Base-by-base conservation (phyloP, 2,329 filamentous ascomycete genomes). In the Colletotrichum eremochloae region DNA sequence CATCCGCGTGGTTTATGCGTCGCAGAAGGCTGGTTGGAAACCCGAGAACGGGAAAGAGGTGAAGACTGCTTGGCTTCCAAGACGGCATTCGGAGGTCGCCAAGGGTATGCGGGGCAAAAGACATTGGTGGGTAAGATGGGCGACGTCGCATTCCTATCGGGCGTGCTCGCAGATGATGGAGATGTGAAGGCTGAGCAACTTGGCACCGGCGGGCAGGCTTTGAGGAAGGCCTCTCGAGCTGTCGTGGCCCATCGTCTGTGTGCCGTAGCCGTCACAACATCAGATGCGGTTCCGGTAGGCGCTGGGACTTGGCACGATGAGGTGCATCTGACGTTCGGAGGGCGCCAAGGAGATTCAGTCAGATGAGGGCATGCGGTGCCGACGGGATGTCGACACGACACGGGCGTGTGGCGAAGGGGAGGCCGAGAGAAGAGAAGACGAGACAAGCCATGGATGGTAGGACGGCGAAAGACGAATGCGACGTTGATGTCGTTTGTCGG, bases 271-370 rank as follows among this genome's bases (percentile, higher is more conserved):
- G 60, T 42, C 36, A 50, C 33, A 58, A 48, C 53, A 61, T 72
- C 46, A 68, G 69, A 63, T 40, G 65, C 60, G 60, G 40, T 64
- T 31, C 44, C 9, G 31, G 58, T 46, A 69, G 44, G 24, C 60
- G 66, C 60, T 44, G 69, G 58, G 53, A 42, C 69, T 68, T 72
- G 69, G 69, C 69, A 40, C 38, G 46, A 53, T 42, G 65, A 42
- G 65, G 58, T 24, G 33, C 69, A 53, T 60, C 57, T 58, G 65
- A 60, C 46, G 69, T 63, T 52, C 48, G 53, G 58, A 46, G 67
- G n/a, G 65, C 65, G 65, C 65, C 65, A 68, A 72, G 69, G 31
- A 42, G 60, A 52, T 64, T 61, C 46, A 18, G 29, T 61, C 46
- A 18, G 29, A 52, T 24, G 33, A 52, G 48, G 69, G 65, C 69